A percentile compares a stretch with the other conserved stretches of the same genome.
phyloP scores from a whole-genome alignment of 192 early-diverging fungal genomes.

The Thoreauomyces humboldtii region DNA sequence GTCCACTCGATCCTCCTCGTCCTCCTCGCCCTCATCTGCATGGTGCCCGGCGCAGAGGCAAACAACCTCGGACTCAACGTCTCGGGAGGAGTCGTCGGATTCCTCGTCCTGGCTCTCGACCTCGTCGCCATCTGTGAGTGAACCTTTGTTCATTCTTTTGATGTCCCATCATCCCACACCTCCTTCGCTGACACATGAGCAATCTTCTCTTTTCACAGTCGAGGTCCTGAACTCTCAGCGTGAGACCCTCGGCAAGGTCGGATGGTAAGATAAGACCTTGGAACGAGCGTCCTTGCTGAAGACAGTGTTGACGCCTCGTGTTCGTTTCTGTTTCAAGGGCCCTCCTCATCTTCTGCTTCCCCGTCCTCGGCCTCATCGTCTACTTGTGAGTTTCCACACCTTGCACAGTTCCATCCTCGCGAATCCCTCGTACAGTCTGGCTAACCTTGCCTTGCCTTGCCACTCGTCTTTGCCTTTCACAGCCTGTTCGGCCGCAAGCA shows the following conservation, averaged over 20 bases:
- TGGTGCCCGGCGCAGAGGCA: neutral
- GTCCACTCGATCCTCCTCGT: conserved; percentile 3
- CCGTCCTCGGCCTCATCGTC: conserved; percentile 50
- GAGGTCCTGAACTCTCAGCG: conserved; percentile 54
- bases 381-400: conserved; percentile 72
- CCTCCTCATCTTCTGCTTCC: conserved; percentile 60
- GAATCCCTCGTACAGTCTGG: too few relatives aligned
- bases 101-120: conserved; percentile 52
- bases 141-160: too few relatives aligned
- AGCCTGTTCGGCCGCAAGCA: too few relatives aligned
- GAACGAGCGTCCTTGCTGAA: too few relatives aligned
- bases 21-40: neutral
- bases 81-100: neutral
- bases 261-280: too few relatives aligned
- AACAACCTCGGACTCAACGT: neutral
- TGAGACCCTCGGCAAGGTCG: conserved; percentile 43
- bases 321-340: too few relatives aligned
- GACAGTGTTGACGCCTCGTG: too few relatives aligned
- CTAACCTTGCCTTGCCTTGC: too few relatives aligned
- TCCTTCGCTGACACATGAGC: too few relatives aligned
- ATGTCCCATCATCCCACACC: too few relatives aligned
- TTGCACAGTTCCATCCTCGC: too few relatives aligned
- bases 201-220: conserved; percentile 8
- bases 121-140: conserved; percentile 49
- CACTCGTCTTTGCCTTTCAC: too few relatives aligned